Evolutionary conservation across 2,329 filamentous ascomycete species (phyloP).

Genomic region (Botryotinia narcissicola): DNA sequence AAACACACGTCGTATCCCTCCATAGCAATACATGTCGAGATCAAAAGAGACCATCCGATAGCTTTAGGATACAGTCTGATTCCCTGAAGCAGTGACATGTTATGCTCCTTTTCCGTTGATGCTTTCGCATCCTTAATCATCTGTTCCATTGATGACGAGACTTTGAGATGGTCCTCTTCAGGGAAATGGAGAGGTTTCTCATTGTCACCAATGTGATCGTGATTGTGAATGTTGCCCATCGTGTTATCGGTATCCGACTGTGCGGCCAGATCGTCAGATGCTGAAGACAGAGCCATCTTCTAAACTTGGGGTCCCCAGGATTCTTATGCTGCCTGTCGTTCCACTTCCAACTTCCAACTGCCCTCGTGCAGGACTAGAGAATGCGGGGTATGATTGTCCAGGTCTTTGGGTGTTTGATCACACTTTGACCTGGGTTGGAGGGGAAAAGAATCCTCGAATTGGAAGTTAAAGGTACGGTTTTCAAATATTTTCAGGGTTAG

Average conservation of each 20-base stretch:
- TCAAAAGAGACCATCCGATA: constrained; percentile 39
- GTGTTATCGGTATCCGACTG: constrained; percentile 4
- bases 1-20: constrained; percentile 44
- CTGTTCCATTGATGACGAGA: constrained; percentile 15
- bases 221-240: constrained; percentile 2
- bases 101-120: constrained; percentile 21
- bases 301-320: constrained; percentile 17
- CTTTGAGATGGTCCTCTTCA: constrained; percentile 11
- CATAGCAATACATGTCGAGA: constrained; percentile 44
- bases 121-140: constrained; percentile 20
- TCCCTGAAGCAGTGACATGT: constrained; percentile 26
- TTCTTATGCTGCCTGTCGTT: constrained; percentile 18
- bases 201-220: not conserved
- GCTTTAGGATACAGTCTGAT: constrained; percentile 32
- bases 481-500: constrained; percentile 21
- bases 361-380: constrained; percentile 13
- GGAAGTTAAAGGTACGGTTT: constrained; percentile 11
- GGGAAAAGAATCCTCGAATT: constrained; percentile 21
- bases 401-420: constrained; percentile 19
- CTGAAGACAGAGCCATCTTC: constrained; percentile 13
- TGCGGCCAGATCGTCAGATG: constrained; percentile 12
- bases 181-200: constrained; percentile 19
- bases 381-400: constrained; percentile 20
- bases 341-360: constrained; percentile 4
- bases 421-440: constrained; percentile 12